phyloP scores from a whole-genome alignment of 208 protist species.

The Leishmania arabica region DNA sequence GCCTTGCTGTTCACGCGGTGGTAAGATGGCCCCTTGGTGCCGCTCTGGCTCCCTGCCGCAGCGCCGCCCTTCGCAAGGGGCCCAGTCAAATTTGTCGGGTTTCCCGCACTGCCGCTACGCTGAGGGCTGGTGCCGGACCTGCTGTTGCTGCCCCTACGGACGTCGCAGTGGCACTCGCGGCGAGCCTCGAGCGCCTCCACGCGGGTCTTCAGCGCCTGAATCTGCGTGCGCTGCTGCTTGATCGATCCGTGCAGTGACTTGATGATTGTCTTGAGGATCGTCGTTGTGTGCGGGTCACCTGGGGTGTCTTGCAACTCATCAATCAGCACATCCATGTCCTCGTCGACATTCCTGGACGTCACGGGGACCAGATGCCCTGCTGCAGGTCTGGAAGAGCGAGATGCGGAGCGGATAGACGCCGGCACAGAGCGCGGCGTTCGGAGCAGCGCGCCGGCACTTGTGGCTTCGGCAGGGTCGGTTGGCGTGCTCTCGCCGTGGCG shows the following conservation, averaged over 20 bases:
- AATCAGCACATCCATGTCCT: conserved; percentile 31
- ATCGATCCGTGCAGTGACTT: conserved; percentile 37
- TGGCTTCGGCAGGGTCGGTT: background rate
- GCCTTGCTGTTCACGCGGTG: conserved; percentile 4
- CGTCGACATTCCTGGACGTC: conserved; percentile 15
- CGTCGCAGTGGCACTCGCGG: conserved; percentile 43
- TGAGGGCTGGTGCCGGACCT: background rate
- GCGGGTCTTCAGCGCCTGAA: conserved; percentile 40
- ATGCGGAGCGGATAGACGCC: conserved; percentile 11
- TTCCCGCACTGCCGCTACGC: conserved; percentile 3
- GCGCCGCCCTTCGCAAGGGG: background rate
- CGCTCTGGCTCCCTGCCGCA: background rate
- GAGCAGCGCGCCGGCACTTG: conserved; percentile 8
- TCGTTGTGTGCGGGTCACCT: conserved; percentile 33
- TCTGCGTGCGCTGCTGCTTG: conserved; percentile 32
- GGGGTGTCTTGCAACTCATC: conserved; percentile 31
- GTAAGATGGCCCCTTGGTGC: background rate
- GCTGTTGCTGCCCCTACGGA: background rate
- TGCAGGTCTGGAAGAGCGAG: conserved; percentile 1
- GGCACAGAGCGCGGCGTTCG: conserved; percentile 1
- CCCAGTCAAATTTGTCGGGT: background rate
- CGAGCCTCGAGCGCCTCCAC: conserved; percentile 61
- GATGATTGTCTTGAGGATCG: conserved; percentile 39
- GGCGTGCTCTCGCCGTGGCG: conserved; percentile 14
- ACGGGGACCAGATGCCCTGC: conserved; percentile 28